Percentiles rank a stretch among this genome's conserved stretches.
phyloP scores from a whole-genome alignment of 78 protist genomes.

The Monosiga brevicollis region DNA sequence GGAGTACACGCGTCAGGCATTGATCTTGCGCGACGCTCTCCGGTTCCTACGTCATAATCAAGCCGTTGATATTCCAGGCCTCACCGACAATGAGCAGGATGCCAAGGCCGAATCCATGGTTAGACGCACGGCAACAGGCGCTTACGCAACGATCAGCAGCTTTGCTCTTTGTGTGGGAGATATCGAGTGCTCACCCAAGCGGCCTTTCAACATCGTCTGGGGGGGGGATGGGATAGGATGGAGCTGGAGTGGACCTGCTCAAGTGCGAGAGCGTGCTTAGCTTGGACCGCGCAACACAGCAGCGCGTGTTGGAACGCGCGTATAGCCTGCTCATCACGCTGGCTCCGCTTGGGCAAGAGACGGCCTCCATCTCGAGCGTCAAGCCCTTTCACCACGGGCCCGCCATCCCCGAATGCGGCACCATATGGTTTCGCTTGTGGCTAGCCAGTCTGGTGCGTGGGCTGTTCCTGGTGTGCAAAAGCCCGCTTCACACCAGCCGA shows the following conservation, averaged over 20 bases:
- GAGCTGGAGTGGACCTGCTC: conserved; percentile 47
- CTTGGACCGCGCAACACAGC: conserved; percentile 37
- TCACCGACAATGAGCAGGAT: background rate
- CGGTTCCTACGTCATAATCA: conserved; percentile 32
- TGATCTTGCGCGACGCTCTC: conserved; percentile 61
- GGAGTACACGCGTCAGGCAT: conserved; percentile 63
- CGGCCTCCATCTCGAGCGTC: conserved; percentile 10
- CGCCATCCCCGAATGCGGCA: conserved; percentile 64
- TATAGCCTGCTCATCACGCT: conserved; percentile 65
- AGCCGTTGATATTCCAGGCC: background rate
- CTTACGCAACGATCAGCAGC: background rate
- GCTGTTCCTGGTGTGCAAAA: no score
- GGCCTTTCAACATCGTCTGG: background rate
- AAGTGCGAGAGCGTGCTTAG: conserved; percentile 47
- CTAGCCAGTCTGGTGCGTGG: conserved; percentile 47
- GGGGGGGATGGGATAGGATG: background rate
- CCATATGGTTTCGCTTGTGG: conserved; percentile 38
- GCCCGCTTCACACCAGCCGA: conserved; percentile 27
- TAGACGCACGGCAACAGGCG: no score
- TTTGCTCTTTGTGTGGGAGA: background rate
- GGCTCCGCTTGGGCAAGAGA: conserved; percentile 63
- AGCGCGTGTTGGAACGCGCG: conserved; percentile 43
- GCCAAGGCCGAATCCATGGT: no score
- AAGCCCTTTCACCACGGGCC: conserved; percentile 55
- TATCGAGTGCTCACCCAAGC: background rate